Evolutionary conservation across 1,139 yeast species (phyloP), one percentile per base, ranked within the genome.

Genomic region (Debaryomyces subglobosus): DNA sequence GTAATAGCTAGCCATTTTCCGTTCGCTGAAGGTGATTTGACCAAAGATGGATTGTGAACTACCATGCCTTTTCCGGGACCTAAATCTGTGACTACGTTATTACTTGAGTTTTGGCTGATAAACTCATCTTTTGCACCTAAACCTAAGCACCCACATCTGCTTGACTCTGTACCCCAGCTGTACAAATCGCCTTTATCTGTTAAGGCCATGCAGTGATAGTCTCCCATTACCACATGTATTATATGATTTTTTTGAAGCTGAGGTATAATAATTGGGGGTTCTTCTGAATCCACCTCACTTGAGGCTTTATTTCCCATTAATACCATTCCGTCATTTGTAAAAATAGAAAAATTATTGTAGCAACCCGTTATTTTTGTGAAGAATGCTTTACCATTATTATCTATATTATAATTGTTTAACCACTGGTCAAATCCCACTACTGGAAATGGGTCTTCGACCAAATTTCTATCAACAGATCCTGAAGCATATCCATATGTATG

Each of bases 91-190:
- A 61, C 55, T 37, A 49, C 46, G 41, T 43, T 49, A 36, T 45
- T 49, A 5, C 33, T 21, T 4, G 58, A 58, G 15, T 42, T 18
- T 9, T 27, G 29, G 12, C 29, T n/a, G 3, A 63, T 60, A 18
- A 72, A 55, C 4, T 60, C 54, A 2, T 65, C 67, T n/a, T 68
- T 60, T 13, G 61, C 50, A 0, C 94, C 94, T 5, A 86, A 59
- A 0, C 96, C 96, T 30, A 88, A 65, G 58, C 89, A 84, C 2
- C 96, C 96, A 64, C 90, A 84, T 5, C 62, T 57, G 35, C 71
- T 68, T 12, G 85, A 75, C 57, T 88, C 94, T 3, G 73, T 50
- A 0, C 96, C 96, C 94, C 95, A 88, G 4, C 85, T 69, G 45
- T 78, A 71, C n/a, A 86, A 53, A 3, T 77, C 72, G 0, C 96